Percentiles rank a stretch among this genome's conserved stretches.
Evolutionary conservation across 768 basidiomycete species (phyloP).

Genomic region (Mycena alexandri): DNA sequence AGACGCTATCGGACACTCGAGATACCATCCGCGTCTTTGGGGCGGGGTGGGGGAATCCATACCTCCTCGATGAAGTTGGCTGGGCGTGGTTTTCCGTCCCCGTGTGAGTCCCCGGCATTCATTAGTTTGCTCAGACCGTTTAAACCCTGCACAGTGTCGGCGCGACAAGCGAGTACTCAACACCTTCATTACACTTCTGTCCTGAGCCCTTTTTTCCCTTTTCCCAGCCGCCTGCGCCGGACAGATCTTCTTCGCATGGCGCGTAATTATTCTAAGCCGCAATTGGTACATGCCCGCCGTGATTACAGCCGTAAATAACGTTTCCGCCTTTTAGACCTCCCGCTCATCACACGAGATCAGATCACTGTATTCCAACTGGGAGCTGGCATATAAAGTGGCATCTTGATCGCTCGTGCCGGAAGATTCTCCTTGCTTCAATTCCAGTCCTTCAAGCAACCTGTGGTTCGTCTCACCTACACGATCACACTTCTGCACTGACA

Average conservation of each 20-base stretch:
- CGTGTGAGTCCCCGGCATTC: too few species aligned
- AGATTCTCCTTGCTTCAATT: conserved; percentile 17
- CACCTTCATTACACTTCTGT: too few species aligned
- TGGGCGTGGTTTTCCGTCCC: conserved; percentile 39
- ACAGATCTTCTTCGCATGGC: conserved; percentile 43
- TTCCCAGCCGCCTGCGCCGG: conserved; percentile 37
- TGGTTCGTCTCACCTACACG: background rate
- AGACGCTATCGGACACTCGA: conserved; percentile 35
- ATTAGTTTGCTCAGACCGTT: too few species aligned
- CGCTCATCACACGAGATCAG: background rate
- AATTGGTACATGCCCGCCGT: conserved; percentile 26
- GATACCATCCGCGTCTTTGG: conserved; percentile 38
- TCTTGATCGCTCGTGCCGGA: background rate
- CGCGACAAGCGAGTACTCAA: conserved; percentile 23
- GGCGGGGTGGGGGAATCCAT: conserved; percentile 31
- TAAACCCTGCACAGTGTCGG: too few species aligned
- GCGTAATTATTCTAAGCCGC: conserved; percentile 38
- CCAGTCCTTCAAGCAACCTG: background rate
- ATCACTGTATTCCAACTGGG: conserved; percentile 10
- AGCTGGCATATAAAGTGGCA: conserved; percentile 21
- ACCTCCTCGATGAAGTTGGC: conserved; percentile 30
- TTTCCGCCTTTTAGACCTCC: background rate
- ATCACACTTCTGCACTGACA: too few species aligned
- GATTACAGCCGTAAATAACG: conserved; percentile 22
- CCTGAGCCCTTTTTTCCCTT: background rate